Base-by-base conservation (phyloP, 1,284 basidiomycete species). In the Singerocomus inundabilis region DNA sequence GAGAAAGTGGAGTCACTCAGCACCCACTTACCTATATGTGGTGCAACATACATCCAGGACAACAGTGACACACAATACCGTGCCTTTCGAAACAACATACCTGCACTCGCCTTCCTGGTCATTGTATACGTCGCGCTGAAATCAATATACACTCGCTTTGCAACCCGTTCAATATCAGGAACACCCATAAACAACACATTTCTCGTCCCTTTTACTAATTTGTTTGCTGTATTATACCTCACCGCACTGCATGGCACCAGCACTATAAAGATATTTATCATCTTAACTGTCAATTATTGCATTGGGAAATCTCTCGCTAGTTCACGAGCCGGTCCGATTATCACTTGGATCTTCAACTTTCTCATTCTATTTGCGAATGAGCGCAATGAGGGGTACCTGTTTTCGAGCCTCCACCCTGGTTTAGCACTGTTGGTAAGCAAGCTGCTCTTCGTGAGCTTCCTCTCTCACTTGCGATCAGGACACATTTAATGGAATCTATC, bases 1-100 rank as follows among this genome's bases (percentile, higher is more conserved):
- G 32, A 32, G 34, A 21, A 7, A n/a, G 25, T 32, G 26, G 38
- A n/a, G 28, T n/a, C 26, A 15, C 11, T n/a, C n/a, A n/a, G n/a
- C n/a, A n/a, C n/a, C n/a, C n/a, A n/a, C n/a, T n/a, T n/a, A n/a
- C n/a, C n/a, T 7, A 37, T 24, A 12, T 13, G 18, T 28, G 32
- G 40, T 37, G 5, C n/a, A 50, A 40, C 33, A 2, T 45, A 31
- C 32, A 43, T 49, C 2, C 56, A 93, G 90, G 93, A 96, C 65
- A 90, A 87, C 63, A 92, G 88, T 55, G 92, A 95, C 61, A 71
- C 75, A 0, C 93, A 95, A 72, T 94, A 93, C 64, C 86, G 87
- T 21, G 79, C 82, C 2, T 93, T 96, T 69, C 80, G 93, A 43
- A 75, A 78, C 58, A 91, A 91, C 62, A 64, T 93, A 35, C 77